Evolutionary conservation across 2,329 filamentous ascomycete species (phyloP), one percentile per base, ranked within the genome.

Genomic region (Xylaria sp.): DNA sequence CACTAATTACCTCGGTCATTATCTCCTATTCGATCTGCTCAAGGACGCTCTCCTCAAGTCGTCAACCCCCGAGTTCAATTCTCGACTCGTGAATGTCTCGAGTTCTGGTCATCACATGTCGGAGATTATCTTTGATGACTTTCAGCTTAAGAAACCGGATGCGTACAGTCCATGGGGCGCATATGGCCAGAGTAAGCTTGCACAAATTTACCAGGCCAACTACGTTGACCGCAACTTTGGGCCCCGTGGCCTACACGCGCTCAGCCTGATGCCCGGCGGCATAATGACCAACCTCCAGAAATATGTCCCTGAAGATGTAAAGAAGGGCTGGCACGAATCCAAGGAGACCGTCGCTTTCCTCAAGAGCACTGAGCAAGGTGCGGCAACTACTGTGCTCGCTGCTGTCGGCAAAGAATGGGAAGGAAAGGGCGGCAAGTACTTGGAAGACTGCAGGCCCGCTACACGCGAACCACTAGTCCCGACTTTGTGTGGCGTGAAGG

Each of bases 151-250:
- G 3, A 17, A 26, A 6, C 53, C 58, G 2, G 63, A 15, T 15
- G 63, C 26, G 28, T 72, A 72, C 46, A n/a, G 33, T 3, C 63
- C 65, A 0, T 57, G 46, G 40, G 48, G 31, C 6, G 70, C 62
- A 6, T 73, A 86, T 68, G 81, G 79, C 0, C 79, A 83, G 63
- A 73, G 74, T 42, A 87, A 86, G 70, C 77, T 79, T 0, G 82
- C 84, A 1, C 83, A 83, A 67, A 81, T 86, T 44, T 84, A 79
- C 66, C 80, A 83, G 71, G 79, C 83, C 10, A 85, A 83, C 69
- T 78, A 84, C 60, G 79, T 87, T 17, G 83, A 86, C 42, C 80
- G 83, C 6, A 77, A 77, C 0, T 85, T 83, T 65, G 82, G 80
- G 0, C 31, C 72, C 0, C 68, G 73, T 6, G 80, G 82, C 26